Base-by-base conservation (phyloP, 2,329 filamentous ascomycete genomes). In the Fusarium pseudocircinatum region DNA sequence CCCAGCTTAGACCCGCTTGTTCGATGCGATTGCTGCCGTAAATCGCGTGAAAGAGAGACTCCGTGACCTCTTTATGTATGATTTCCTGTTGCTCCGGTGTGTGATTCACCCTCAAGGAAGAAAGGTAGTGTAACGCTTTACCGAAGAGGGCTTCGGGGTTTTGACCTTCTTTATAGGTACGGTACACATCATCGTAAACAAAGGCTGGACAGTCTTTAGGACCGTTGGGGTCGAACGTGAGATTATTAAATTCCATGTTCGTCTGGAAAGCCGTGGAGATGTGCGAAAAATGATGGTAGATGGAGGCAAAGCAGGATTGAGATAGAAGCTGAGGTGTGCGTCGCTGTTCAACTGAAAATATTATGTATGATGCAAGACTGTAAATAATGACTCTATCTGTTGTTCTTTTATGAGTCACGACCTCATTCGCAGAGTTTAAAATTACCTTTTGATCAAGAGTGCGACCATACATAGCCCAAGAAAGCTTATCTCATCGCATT, bases 381-480 rank as follows among this genome's bases (percentile, higher is more conserved):
- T 9, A n/a, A n/a, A 32, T 6, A 5, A 11, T 16, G 7, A 0
- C 4, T n/a, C 7, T 1, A 13, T 32, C 0, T 32, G 22, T n/a
- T 0, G 20, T 32, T 1, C 7, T 22, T 49, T 9, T 18, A 10
- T n/a, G 7, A 49, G 28, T 16, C 28, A 32, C 4, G 1, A 4
- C 12, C 15, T 18, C 3, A 13, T 10, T 14, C 4, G 4, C 8
- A 34, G 12, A 34, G 47, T 50, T 34, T 34, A 10, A 0, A 50
- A 20, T 34, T 2, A 12, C 22, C 22, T 34, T 50, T 34, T 18
- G 2, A 7, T 50, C 8, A 24, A 28, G 15, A 50, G 11, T 18
- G 7, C 18, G 30, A 6, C 16, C 16, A 34, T 15, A 24, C 16
- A 7, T 9, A 11, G 10, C 16, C 4, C 12, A 24, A 24, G 16